Base-by-base conservation (phyloP, 495 filamentous ascomycete species). In the Jackrogersella multiformis region DNA sequence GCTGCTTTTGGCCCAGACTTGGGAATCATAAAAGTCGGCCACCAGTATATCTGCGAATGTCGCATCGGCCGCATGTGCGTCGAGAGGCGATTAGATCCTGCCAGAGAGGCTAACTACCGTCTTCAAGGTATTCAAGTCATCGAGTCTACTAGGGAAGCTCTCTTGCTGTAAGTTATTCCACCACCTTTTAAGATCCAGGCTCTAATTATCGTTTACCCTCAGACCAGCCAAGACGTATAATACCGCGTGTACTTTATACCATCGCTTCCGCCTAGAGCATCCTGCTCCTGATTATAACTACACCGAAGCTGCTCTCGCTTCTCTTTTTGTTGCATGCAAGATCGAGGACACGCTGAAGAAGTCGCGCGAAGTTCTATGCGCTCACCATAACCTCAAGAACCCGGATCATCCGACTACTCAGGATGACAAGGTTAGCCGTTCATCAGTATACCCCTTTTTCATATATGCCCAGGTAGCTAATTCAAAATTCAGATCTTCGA, bases 311-410 rank as follows among this genome's bases (percentile, higher is more conserved):
- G 92, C 93, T 2, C 86, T 93, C 0, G 94, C 95, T 10, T 88
- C 92, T 26, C 81, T 99, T 28, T 94, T 98, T 70, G 89, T 90
- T 15, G 93, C 93, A 34, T 97, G 94, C 85, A 99, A 99, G 77
- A 93, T 94, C 42, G 95, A 99, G 73, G 95, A 99, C 74, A 98
- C 95, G 1, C 82, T 98, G 45, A 98, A 99, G 79, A 98, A 98
- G 79, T 96, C 92, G 15, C 87, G 87, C 49, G 95, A 99, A 55
- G 95, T 99, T 59, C 81, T 97, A 4, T 95, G 92, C 62, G 93
- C 93, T 5, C 89, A 90, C 3, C 91, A 94, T 79, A 98, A 97
- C 66, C 76, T 97, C 16, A 93, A 91, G 72, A 78, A 88, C 7
- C 81, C 88, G 8, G 81, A 87, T 16, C 93, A 97, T 61, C 87